Conservation (phyloP, 768 basidiomycete species). For the Tulasnella sp. region DNA sequence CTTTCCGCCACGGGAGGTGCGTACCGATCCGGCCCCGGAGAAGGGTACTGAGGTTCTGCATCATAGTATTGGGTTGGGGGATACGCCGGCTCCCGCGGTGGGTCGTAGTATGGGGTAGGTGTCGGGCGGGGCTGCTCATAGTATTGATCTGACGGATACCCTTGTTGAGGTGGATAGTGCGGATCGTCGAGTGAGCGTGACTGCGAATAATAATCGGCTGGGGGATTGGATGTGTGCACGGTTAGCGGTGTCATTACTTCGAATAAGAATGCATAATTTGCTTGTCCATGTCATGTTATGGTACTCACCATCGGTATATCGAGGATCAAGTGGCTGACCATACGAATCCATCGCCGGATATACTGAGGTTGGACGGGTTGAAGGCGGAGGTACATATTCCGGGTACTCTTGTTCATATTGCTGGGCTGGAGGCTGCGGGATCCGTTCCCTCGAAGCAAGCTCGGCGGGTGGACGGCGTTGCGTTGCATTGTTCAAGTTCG, state of each 20-base stretch:
- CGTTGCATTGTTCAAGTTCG: neutral
- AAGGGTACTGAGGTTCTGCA: constrained; percentile 3
- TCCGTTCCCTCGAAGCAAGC: neutral
- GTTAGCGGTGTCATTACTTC: no score
- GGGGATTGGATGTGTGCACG: neutral
- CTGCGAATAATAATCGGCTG: neutral
- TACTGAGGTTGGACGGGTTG: neutral
- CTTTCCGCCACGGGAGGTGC: neutral
- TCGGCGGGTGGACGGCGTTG: neutral
- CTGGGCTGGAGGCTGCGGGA: neutral
- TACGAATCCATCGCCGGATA: neutral
- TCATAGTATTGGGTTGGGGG: constrained; percentile 4
- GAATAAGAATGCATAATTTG: no score
- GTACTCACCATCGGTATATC: neutral
- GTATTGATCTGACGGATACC: neutral
- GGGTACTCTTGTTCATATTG: neutral
- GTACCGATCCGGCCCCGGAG: constrained; percentile 1
- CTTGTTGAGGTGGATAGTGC: neutral
- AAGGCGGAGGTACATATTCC: neutral
- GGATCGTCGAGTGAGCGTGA: neutral
- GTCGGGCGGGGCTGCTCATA: neutral
- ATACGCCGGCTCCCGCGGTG: neutral
- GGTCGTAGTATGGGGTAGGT: neutral
- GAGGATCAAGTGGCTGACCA: neutral
- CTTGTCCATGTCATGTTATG: no score